phyloP scores from a whole-genome alignment of 768 basidiomycete genomes.

The Lentinula detonsa region DNA sequence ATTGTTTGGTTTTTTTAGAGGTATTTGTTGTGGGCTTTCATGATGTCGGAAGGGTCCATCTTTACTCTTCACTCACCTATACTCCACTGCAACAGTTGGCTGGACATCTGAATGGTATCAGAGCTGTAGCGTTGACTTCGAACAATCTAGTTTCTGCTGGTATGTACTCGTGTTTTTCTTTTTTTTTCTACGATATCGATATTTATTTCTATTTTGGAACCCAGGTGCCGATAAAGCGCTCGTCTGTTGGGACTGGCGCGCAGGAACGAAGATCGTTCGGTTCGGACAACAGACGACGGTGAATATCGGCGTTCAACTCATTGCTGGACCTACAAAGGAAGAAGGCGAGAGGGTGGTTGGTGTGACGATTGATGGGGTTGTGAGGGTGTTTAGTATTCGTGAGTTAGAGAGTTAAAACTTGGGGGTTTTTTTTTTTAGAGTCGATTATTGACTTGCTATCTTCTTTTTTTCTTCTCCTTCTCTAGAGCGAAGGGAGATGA shows the following conservation, averaged over 20 bases:
- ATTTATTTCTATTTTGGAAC: background rate
- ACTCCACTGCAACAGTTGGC: constrained; percentile 79
- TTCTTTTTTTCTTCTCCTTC: background rate
- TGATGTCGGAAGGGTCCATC: constrained; percentile 89
- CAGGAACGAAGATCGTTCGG: constrained; percentile 82
- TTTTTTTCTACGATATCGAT: too few species aligned
- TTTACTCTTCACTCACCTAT: constrained; percentile 83
- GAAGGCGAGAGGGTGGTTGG: constrained; percentile 85
- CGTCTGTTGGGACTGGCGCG: constrained; percentile 89
- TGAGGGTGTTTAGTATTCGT: constrained; percentile 89
- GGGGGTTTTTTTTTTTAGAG: too few species aligned
- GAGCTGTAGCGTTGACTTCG: constrained; percentile 81
- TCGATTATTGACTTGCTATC: background rate
- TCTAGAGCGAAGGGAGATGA: constrained; percentile 71
- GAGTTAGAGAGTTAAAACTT: constrained; percentile 26
- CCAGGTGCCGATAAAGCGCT: constrained; percentile 57
- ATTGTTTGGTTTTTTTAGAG: constrained; percentile 33
- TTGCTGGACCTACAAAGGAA: constrained; percentile 37
- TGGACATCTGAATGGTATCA: constrained; percentile 84
- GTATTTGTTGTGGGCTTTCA: constrained; percentile 92
- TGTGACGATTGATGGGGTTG: constrained; percentile 89
- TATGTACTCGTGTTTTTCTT: background rate
- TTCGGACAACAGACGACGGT: constrained; percentile 93
- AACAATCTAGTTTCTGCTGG: constrained; percentile 85
- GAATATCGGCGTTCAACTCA: constrained; percentile 85